Evolutionary conservation across 306 rosid genomes (phyloP).

Genomic region (Biancaea sappan): DNA sequence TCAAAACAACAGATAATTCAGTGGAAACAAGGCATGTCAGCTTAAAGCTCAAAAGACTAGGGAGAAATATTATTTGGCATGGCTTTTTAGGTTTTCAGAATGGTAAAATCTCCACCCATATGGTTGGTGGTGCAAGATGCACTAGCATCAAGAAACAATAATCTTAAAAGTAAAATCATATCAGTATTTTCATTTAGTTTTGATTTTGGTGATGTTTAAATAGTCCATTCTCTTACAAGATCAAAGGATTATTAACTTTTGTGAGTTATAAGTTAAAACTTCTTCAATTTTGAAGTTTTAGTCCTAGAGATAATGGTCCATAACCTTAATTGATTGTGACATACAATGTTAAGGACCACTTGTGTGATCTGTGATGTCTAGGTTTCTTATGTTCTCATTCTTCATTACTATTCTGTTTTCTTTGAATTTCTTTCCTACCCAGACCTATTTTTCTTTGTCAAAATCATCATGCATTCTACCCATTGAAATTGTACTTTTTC

Average conservation of each 20-base stretch:
- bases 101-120: slow-evolving; percentile 2
- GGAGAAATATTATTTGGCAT: background rate
- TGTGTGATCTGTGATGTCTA: background rate
- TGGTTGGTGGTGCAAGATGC: background rate
- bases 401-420: background rate
- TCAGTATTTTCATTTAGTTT: background rate
- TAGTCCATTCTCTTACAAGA: background rate
- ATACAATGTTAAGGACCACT: background rate
- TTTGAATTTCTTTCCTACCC: background rate
- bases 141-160: background rate
- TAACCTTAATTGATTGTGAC: background rate
- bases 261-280: background rate
- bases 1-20: background rate
- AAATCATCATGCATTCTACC: background rate
- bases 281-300: too few relatives aligned
- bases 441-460: background rate
- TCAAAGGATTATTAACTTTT: background rate
- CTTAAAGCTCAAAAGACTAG: background rate
- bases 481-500: background rate
- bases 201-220: background rate
- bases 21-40: slow-evolving; percentile 1
- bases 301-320: background rate
- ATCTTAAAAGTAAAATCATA: background rate
- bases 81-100: background rate
- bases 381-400: background rate